phyloP scores from a whole-genome alignment of 1,284 basidiomycete genomes.

The Sanguinoderma infundibulare region DNA sequence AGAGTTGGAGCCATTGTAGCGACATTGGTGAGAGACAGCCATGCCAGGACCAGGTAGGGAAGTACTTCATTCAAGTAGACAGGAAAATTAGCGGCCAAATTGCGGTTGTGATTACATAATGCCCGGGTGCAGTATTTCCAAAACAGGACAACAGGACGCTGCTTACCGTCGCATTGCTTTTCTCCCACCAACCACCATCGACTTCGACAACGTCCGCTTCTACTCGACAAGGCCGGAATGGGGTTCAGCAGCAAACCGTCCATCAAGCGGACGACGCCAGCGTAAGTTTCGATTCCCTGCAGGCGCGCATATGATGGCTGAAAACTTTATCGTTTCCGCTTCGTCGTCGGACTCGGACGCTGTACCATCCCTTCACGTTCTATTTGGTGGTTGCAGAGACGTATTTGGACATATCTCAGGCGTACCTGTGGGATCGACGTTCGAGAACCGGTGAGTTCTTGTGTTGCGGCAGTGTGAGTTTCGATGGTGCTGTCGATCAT shows the following conservation, averaged over 20 bases:
- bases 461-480: neutral
- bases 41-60: too few species aligned
- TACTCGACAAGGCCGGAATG: too few species aligned
- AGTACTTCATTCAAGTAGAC: too few species aligned
- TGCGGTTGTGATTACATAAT: too few species aligned
- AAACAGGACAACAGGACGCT: too few species aligned
- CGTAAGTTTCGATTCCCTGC: conserved; percentile 6
- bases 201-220: too few species aligned
- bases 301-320: neutral
- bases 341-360: neutral
- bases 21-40: too few species aligned
- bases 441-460: conserved; percentile 25
- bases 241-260: conserved; percentile 17
- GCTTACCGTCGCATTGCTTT: too few species aligned
- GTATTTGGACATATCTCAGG: conserved; percentile 31
- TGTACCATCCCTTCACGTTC: neutral
- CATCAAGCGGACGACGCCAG: conserved; percentile 12
- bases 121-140: too few species aligned
- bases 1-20: too few species aligned
- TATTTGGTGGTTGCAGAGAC: conserved; percentile 6
- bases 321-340: neutral
- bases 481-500: neutral
- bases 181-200: too few species aligned
- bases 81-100: too few species aligned
- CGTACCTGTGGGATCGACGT: conserved; percentile 28